Conservation (phyloP, 2,329 filamentous ascomycete genomes). For the Sphaerulina vaccinii region DNA sequence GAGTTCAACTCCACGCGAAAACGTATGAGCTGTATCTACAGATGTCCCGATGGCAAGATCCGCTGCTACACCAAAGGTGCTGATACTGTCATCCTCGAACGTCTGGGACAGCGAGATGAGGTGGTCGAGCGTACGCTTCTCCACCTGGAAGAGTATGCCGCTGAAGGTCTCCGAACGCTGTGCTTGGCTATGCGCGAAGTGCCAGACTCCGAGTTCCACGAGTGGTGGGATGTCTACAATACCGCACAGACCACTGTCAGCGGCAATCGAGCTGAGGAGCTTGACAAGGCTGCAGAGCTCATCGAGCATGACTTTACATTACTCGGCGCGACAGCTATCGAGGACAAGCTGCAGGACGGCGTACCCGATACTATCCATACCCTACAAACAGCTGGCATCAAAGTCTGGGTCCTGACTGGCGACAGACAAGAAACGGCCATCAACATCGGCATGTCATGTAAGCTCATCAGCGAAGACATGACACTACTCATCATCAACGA, state of each 20-base stretch:
- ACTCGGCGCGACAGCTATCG: slow-evolving; percentile 92
- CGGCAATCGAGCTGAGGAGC: slow-evolving; percentile 87
- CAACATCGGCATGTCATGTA: slow-evolving; percentile 99
- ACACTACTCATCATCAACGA: slow-evolving; percentile 96
- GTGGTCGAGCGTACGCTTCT: slow-evolving; percentile 86
- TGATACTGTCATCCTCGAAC: slow-evolving; percentile 94
- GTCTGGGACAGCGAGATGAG: slow-evolving; percentile 73
- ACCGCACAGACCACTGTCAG: slow-evolving; percentile 85
- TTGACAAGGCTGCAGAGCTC: slow-evolving; percentile 94
- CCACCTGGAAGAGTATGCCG: slow-evolving; percentile 97
- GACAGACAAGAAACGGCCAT: slow-evolving; percentile 98
- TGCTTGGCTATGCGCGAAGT: slow-evolving; percentile 94
- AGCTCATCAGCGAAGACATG: slow-evolving; percentile 98
- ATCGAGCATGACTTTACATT: slow-evolving; percentile 91
- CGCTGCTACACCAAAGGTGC: slow-evolving; percentile 94
- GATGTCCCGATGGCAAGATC: slow-evolving; percentile 93
- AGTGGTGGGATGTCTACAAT: slow-evolving; percentile 86
- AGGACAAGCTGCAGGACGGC: slow-evolving; percentile 93
- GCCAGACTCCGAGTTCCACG: slow-evolving; percentile 80
- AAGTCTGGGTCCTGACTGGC: slow-evolving; percentile 96
- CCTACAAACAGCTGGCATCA: slow-evolving; percentile 93
- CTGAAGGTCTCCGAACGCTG: slow-evolving; percentile 89
- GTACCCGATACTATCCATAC: slow-evolving; percentile 98
- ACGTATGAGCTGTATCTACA: slow-evolving; percentile 95
- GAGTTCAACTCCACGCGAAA: slow-evolving; percentile 98